Percentiles rank a stretch among this genome's conserved stretches.
Evolutionary conservation across 768 basidiomycete genomes (phyloP).

Genomic region (Cystobasidium tubakii): DNA sequence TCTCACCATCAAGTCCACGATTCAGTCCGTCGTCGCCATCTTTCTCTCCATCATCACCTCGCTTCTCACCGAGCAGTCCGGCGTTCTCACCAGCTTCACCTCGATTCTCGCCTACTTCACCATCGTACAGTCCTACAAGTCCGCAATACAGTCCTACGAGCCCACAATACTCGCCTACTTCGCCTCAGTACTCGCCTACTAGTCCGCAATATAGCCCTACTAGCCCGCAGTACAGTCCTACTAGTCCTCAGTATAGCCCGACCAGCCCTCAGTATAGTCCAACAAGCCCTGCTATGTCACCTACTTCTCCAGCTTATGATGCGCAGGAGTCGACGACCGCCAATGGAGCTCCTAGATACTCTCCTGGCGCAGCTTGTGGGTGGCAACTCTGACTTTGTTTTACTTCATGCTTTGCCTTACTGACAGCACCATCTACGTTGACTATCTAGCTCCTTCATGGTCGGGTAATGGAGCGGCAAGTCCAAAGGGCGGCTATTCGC

Average conservation of each 20-base stretch:
- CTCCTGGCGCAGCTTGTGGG: not conserved
- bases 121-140: conserved; percentile 75
- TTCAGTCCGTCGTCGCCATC: conserved; percentile 24
- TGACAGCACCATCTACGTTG: not conserved
- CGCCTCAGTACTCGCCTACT: conserved; percentile 50
- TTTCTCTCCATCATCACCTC: conserved; percentile 51
- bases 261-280: conserved; percentile 26
- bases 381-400: not conserved
- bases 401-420: not conserved
- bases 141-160: conserved; percentile 69
- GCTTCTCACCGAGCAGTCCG: conserved; percentile 78
- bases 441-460: not conserved
- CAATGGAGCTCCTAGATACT: not conserved
- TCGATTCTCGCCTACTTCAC: conserved; percentile 15
- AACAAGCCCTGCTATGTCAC: not conserved
- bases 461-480: conserved; percentile 3
- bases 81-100: conserved; percentile 24
- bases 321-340: not conserved
- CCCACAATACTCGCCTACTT: conserved; percentile 55
- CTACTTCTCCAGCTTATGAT: not conserved
- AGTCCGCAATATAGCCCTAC: conserved; percentile 41
- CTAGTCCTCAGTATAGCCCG: conserved; percentile 64
- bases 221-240: conserved; percentile 65
- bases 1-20: conserved; percentile 37
- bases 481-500: not conserved